A percentile compares a stretch with the other conserved stretches of the same genome.
These are phyloP conservation scores for Hymenoscyphus fructigenus DNA, from an alignment of 2,329 filamentous ascomycete species.

Conservation along the genomic window DNA sequence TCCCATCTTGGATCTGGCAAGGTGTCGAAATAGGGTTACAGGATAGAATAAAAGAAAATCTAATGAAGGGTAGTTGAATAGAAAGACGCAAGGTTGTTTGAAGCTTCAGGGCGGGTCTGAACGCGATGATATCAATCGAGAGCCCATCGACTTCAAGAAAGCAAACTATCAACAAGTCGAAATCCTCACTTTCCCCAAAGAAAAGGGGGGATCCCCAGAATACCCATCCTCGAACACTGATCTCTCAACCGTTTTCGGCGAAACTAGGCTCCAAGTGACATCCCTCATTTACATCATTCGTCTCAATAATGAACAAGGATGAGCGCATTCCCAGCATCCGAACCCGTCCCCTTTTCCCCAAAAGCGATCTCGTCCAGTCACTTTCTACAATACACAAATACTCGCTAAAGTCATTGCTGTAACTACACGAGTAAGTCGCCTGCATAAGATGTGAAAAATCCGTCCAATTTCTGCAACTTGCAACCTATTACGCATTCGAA, in stretches of 20 bases:
- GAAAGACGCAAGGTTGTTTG: not conserved
- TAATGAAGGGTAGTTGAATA: not conserved
- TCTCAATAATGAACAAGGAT: conserved; percentile 1
- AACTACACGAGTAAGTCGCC: conserved; percentile 1
- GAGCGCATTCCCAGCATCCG: not conserved
- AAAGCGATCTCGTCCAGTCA: not conserved
- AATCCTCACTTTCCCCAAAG: not conserved
- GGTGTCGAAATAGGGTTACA: not conserved
- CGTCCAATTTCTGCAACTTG: not conserved
- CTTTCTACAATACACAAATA: not conserved
- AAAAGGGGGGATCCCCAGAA: not conserved
- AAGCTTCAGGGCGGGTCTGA: too few species aligned
- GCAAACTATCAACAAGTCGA: too few species aligned
- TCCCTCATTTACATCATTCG: not conserved
- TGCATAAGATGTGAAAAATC: not conserved
- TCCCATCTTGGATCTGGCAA: not conserved
- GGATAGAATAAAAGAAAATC: not conserved
- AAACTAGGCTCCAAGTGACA: not conserved
- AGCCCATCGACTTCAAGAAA: too few species aligned
- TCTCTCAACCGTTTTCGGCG: not conserved
- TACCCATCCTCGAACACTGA: not conserved
- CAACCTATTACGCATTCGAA: conserved; percentile 1
- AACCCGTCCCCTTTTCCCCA: not conserved
- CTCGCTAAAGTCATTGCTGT: not conserved
- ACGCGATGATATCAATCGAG: too few species aligned